These are phyloP conservation scores for Candida coleopterorum DNA, from an alignment of 805 yeast species.

Conservation along the genomic window DNA sequence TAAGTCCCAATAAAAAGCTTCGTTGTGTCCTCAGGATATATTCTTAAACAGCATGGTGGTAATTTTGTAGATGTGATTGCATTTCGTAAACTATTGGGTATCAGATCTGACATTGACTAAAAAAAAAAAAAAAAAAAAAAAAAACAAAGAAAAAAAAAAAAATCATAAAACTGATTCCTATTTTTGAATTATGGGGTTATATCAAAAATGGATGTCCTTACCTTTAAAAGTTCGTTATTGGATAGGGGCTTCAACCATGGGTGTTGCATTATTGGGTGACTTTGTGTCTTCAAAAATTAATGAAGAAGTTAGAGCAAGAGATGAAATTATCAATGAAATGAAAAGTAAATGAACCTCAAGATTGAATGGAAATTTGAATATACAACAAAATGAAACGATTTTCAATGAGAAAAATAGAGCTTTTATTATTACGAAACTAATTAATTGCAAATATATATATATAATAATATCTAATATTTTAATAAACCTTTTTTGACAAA, in stretches of 20 bases:
- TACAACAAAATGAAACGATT: no score
- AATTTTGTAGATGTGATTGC: constrained; percentile 40
- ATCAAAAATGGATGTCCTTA: constrained; percentile 35
- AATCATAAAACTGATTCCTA: neutral
- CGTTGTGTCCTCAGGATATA: constrained; percentile 46
- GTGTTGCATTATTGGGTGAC: constrained; percentile 37
- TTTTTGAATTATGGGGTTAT: constrained; percentile 13
- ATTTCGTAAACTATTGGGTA: constrained; percentile 15
- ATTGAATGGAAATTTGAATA: neutral
- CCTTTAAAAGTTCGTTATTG: constrained; percentile 38
- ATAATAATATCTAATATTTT: constrained; percentile 4
- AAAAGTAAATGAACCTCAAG: neutral
- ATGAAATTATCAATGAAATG: constrained; percentile 13
- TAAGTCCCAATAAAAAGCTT: constrained; percentile 75
- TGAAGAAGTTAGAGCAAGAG: constrained; percentile 32
- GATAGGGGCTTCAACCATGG: constrained; percentile 36
- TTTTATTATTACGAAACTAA: no score
- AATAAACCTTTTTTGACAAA: constrained; percentile 29
- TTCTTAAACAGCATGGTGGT: constrained; percentile 82
- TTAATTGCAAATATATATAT: neutral
- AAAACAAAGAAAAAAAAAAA: no score
- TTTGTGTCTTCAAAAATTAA: constrained; percentile 31
- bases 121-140: constrained; percentile 4
- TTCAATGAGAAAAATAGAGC: no score
- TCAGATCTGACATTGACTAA: neutral